Percentiles rank a stretch among this genome's conserved stretches.
These are phyloP conservation scores for Trametes gibbosa DNA, from an alignment of 768 basidiomycete genomes.

Conservation along the genomic window DNA sequence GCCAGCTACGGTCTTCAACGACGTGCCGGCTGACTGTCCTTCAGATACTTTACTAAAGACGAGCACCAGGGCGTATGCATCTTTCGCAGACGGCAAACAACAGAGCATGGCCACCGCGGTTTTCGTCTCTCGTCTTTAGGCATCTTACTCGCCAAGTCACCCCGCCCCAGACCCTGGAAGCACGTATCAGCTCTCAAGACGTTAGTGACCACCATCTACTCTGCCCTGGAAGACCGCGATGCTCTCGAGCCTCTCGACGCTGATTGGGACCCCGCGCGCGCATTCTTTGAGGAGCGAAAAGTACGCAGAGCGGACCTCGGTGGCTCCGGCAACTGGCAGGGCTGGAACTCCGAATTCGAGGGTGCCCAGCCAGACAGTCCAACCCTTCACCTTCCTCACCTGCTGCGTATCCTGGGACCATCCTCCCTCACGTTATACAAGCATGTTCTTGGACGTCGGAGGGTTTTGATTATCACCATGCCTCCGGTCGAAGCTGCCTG, in stretches of 20 bases:
- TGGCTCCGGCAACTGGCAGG: constrained; percentile 59
- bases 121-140: constrained; percentile 79
- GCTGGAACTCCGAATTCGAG: constrained; percentile 68
- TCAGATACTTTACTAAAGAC: constrained; percentile 72
- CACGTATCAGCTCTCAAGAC: constrained; percentile 65
- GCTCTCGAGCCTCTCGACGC: constrained; percentile 47
- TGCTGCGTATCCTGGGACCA: constrained; percentile 75
- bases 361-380: constrained; percentile 47
- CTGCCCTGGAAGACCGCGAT: constrained; percentile 45
- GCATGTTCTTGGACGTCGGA: constrained; percentile 66
- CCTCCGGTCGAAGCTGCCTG: constrained; percentile 82
- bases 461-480: constrained; percentile 77
- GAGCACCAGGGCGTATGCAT: constrained; percentile 69
- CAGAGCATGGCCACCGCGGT: constrained; percentile 73
- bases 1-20: not conserved
- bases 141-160: constrained; percentile 63
- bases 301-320: constrained; percentile 46
- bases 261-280: constrained; percentile 61
- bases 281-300: constrained; percentile 66
- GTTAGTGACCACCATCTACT: constrained; percentile 54
- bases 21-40: not conserved
- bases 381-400: constrained; percentile 68
- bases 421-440: constrained; percentile 79
- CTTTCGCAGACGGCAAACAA: constrained; percentile 65
- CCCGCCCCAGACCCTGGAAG: constrained; percentile 70